Percentiles rank a stretch among this genome's conserved stretches.
Conservation (phyloP, 345 rosid genomes). For the Eucalyptus leucophloia region DNA sequence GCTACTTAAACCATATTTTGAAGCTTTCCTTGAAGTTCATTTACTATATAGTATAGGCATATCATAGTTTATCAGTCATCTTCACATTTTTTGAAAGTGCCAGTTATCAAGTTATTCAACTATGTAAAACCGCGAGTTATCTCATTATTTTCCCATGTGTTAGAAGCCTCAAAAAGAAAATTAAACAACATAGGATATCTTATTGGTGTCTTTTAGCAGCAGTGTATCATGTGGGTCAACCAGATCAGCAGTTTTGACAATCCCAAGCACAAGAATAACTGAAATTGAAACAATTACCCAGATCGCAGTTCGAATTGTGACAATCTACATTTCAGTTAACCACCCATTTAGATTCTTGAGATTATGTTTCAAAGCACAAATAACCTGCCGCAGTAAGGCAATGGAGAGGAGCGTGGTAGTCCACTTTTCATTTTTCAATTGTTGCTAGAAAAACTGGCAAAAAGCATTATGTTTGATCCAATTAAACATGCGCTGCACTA, state of each 20-base stretch:
- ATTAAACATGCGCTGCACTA: neutral
- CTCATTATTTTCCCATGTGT: neutral
- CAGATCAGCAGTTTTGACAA: neutral
- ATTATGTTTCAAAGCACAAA: neutral
- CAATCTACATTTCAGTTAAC: neutral
- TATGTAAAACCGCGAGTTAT: neutral
- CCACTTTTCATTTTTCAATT: neutral
- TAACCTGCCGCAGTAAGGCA: neutral
- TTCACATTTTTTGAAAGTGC: neutral
- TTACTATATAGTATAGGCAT: neutral
- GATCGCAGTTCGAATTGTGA: neutral
- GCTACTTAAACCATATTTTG: neutral
- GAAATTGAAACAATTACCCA: neutral
- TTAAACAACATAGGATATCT: neutral
- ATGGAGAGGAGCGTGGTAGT: neutral
- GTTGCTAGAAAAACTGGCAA: neutral
- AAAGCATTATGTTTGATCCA: neutral
- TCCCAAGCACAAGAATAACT: neutral
- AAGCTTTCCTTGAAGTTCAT: neutral
- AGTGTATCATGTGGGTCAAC: neutral
- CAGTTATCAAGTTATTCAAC: neutral
- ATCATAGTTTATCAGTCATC: neutral
- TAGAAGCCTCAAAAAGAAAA: neutral
- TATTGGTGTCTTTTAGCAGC: neutral
- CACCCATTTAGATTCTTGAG: neutral